These are phyloP conservation scores for Fusarium sp. DNA, from an alignment of 2,329 filamentous ascomycete species.

Conservation along the genomic window DNA sequence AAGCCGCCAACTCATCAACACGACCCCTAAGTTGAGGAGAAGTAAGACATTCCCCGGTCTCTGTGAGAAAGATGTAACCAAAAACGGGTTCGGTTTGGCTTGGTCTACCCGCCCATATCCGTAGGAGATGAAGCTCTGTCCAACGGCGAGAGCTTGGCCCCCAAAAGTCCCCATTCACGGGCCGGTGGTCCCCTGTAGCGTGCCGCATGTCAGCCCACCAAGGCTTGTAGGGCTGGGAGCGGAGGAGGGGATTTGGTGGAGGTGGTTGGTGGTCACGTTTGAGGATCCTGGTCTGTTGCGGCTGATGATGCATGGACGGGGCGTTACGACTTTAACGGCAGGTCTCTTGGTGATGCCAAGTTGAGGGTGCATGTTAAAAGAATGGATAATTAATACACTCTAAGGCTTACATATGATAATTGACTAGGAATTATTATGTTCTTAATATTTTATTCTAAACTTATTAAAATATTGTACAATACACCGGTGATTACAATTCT, in stretches of 20 bases:
- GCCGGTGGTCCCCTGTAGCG: neutral
- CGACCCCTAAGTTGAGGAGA: neutral
- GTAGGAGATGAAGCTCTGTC: neutral
- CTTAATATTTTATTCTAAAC: no score
- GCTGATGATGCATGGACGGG: slow-evolving; percentile 24
- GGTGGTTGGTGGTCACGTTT: slow-evolving; percentile 4
- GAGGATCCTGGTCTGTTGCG: slow-evolving; percentile 10
- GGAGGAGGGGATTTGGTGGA: neutral
- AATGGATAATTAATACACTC: neutral
- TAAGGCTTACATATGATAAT: neutral
- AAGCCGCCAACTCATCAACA: slow-evolving; percentile 26
- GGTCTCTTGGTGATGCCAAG: neutral
- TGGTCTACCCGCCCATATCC: neutral
- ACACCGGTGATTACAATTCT: no score
- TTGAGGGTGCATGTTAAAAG: neutral
- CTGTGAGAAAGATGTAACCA: slow-evolving; percentile 3
- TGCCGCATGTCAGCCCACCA: slow-evolving; percentile 23
- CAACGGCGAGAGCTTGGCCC: slow-evolving; percentile 19
- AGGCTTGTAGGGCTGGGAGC: slow-evolving; percentile 30
- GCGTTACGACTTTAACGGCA: slow-evolving; percentile 5
- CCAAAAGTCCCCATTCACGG: slow-evolving; percentile 14
- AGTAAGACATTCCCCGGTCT: neutral
- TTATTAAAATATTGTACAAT: no score
- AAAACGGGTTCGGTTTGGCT: neutral
- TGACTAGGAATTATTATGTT: neutral